phyloP scores from a whole-genome alignment of 345 rosid genomes.

The Clausena lansium region DNA sequence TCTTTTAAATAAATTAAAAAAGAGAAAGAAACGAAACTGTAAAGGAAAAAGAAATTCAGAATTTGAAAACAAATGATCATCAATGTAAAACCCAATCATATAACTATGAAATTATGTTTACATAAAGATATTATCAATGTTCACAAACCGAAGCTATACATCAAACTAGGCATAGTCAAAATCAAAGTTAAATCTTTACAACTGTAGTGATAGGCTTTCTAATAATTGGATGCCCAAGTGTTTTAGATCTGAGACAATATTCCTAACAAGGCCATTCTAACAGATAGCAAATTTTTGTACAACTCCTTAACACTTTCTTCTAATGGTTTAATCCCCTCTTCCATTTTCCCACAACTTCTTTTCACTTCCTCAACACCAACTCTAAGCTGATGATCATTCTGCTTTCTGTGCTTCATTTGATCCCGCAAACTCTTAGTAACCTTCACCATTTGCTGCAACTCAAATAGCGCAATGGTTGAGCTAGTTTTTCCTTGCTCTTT shows the following conservation, averaged over 20 bases:
- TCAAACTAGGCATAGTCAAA: no score
- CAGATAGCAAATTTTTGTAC: slow-evolving; percentile 11
- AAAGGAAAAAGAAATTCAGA: no score
- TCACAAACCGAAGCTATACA: no score
- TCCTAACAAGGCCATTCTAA: slow-evolving; percentile 15
- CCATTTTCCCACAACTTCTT: background rate
- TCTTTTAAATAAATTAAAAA: no score
- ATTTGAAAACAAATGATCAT: no score
- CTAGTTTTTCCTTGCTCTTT: background rate
- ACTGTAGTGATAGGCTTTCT: no score
- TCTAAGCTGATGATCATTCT: background rate
- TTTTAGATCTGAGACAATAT: background rate
- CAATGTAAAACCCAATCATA: no score
- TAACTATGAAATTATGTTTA: no score
- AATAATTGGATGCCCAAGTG: no score
- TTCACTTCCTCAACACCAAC: background rate
- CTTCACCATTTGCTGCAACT: slow-evolving; percentile 8
- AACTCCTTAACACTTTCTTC: slow-evolving; percentile 6
- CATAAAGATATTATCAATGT: no score
- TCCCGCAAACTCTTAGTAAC: background rate
- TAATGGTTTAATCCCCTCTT: background rate
- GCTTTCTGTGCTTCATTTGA: slow-evolving; percentile 3
- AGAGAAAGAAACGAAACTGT: no score
- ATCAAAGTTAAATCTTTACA: no score
- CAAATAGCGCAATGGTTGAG: background rate